Conservation (phyloP, 306 rosid genomes). For the Vicia sativa region DNA sequence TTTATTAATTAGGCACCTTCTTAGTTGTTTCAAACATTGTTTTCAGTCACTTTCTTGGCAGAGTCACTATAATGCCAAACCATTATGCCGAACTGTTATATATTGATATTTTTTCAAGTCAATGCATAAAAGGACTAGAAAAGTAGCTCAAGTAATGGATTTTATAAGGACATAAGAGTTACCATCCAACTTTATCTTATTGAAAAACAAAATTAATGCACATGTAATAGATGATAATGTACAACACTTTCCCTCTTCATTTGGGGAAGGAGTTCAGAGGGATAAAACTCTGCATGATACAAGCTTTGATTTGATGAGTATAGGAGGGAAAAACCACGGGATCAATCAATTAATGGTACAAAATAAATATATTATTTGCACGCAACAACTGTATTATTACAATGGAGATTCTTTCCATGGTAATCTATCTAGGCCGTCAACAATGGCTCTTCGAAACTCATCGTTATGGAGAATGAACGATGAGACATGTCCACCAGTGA, state of each 20-base stretch:
- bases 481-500: constrained; percentile 93
- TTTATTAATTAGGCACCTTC: not conserved
- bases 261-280: constrained; percentile 27
- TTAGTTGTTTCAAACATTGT: not conserved
- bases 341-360: constrained; percentile 30
- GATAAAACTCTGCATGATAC: constrained; percentile 43
- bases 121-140: not conserved
- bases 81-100: not conserved
- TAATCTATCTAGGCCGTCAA: constrained; percentile 74
- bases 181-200: constrained; percentile 9
- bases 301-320: constrained; percentile 36
- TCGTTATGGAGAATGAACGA: constrained; percentile 88
- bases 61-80: not conserved
- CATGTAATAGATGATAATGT: constrained; percentile 32
- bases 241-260: constrained; percentile 32
- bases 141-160: not conserved
- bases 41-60: not conserved
- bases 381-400: constrained; percentile 39
- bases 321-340: constrained; percentile 5
- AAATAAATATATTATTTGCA: constrained; percentile 12
- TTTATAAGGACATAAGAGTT: constrained; percentile 12
- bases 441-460: constrained; percentile 81
- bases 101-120: not conserved
- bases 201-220: constrained; percentile 30
- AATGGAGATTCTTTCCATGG: constrained; percentile 73